Base-by-base conservation (phyloP, 768 basidiomycete genomes). In the Leccinellum rugosiceps region DNA sequence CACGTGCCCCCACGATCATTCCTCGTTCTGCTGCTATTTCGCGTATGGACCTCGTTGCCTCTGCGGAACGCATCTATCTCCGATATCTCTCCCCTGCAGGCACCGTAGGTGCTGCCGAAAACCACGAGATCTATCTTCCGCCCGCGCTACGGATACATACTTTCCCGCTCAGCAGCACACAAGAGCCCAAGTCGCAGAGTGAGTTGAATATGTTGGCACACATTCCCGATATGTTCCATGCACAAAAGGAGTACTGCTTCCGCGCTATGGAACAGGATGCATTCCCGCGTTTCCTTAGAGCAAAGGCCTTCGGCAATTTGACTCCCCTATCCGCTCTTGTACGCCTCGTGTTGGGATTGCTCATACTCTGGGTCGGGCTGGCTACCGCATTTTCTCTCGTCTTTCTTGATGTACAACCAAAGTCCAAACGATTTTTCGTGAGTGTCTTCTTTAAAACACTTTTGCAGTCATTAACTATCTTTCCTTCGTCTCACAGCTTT, bases 121-220 rank as follows among this genome's bases (percentile, higher is more conserved):
- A 94, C 74, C 96, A 98, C 72, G 96, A 98, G 77, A 95, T 99
- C 50, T 98, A 98, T 71, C 87, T 99, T 19, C 97, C 97, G 0
- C 91, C 94, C 1, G 83, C 91, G 23, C 83, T 99, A 45, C 91
- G 97, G 50, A 87, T 98, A 67, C 86, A 95, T 72, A 80, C 83
- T 25, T 98, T 99, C 79, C 94, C 94, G 3, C 79, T 94, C 54
- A 90, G 80, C 65, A 86, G 86, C 65, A 74, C 80, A 2, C 82
- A 85, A 44, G 86, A 93, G 56, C 92, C 92, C 3, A 83, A 80
- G 68, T 77, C 85, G 5, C 80, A 82, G 67, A 70, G 68, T 58
- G 93, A 94, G 73, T 72, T 85, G 43, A 83, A 79, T 44, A 74
- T 90, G 62, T 83, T 96, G 80, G 96, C 95, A 0, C 87, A 93